Evolutionary conservation across 164 flowering plant genomes (phyloP).

Genomic region (Vitis amurensis): DNA sequence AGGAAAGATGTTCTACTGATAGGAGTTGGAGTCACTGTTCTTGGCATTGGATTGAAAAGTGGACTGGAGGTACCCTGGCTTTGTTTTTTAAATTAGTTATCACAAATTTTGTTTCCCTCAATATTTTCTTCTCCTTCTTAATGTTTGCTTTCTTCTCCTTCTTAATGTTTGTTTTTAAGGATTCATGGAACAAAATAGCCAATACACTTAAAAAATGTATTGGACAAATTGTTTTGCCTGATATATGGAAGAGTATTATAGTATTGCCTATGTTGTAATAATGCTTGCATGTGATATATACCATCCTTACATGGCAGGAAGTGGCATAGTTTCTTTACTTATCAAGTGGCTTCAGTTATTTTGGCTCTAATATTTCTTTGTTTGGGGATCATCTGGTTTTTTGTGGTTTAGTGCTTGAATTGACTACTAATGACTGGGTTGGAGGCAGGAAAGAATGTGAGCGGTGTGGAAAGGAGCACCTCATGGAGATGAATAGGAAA

Average conservation of each 20-base stretch:
- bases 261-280: no score
- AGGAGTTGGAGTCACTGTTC: constrained; percentile 72
- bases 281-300: no score
- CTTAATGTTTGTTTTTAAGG: not conserved
- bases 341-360: no score
- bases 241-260: not conserved
- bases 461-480: no score
- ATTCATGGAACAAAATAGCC: not conserved
- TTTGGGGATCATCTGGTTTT: no score
- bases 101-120: not conserved
- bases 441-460: no score
- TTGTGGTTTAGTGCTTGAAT: no score
- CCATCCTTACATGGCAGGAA: no score
- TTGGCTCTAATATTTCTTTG: no score
- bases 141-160: not conserved
- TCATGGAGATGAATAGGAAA: no score
- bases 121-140: not conserved
- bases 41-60: constrained; percentile 72
- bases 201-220: not conserved
- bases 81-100: not conserved
- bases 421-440: no score
- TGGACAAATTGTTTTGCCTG: not conserved
- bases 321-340: no score
- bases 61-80: constrained; percentile 72
- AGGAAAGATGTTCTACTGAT: constrained; percentile 90